Conservation (phyloP, 2,329 filamentous ascomycete genomes). For the Thelonectria olida region DNA sequence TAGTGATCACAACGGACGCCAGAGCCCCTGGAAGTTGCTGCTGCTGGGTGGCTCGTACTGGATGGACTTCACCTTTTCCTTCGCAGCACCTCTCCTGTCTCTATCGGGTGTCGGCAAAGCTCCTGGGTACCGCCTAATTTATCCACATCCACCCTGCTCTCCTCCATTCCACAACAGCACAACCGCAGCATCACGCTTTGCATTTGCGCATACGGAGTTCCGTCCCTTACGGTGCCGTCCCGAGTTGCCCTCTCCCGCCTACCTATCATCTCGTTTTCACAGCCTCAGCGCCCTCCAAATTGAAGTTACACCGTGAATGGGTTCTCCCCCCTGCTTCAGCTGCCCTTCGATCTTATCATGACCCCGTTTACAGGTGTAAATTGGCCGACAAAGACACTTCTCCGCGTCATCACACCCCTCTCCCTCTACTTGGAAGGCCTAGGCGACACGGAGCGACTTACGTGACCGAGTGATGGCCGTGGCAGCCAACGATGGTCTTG, state of each 20-base stretch:
- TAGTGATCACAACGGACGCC: background rate
- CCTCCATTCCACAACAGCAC: background rate
- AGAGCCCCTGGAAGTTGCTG: background rate
- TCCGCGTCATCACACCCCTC: constrained; percentile 7
- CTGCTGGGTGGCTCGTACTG: background rate
- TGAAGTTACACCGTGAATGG: constrained; percentile 13
- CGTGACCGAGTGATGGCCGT: constrained; percentile 24
- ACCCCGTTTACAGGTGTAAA: background rate
- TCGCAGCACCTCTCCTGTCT: background rate
- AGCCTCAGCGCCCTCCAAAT: constrained; percentile 15
- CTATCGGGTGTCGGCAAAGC: constrained; percentile 1
- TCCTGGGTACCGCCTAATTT: background rate
- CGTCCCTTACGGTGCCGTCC: constrained; percentile 7
- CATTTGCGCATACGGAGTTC: background rate
- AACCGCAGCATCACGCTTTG: background rate
- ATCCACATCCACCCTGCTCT: background rate
- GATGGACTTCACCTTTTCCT: background rate
- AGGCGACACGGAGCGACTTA: constrained; percentile 17
- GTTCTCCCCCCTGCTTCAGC: constrained; percentile 22
- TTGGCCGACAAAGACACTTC: constrained; percentile 1
- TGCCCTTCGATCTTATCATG: constrained; percentile 16
- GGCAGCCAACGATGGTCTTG: constrained; percentile 22
- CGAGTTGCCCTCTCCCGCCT: background rate
- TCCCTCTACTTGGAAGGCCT: constrained; percentile 10
- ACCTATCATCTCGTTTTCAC: constrained; percentile 13